Base-by-base conservation (phyloP, 805 yeast genomes). In the Metschnikowia drakensbergensis region DNA sequence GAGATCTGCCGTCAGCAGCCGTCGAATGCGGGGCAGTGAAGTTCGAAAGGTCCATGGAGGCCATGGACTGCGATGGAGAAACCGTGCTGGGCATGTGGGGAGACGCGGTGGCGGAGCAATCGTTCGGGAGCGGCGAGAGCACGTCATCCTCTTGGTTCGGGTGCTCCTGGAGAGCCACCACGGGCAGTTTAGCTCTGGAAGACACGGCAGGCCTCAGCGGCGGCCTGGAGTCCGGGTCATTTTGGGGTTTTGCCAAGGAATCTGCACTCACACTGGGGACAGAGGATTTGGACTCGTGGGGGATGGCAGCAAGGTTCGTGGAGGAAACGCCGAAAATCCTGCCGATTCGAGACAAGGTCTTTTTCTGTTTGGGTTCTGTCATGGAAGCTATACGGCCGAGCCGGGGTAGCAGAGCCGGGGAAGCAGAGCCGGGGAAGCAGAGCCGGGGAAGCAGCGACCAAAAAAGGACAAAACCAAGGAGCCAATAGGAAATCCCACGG, bases 271-370 rank as follows among this genome's bases (percentile, higher is more conserved):
- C 44, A 29, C 42, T 48, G 13, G 36, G 22, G 10, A 42, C 29
- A 4, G 48, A 13, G 3, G 50, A 9, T 35, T 52, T 52, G 29
- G 47, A 33, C 29, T 49, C 52, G 26, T 47, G 45, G 6, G 50
- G 43, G 27, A 42, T 35, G 37, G 40, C 53, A 7, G 55, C 26
- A 29, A 54, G 50, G 44, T 57, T 57, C 13, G 63, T 49, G 28
- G 57, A 52, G 54, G 59, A 60, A 22, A 58, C 60, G 22, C 65
- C 65, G 45, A 62, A 61, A 31, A 62, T 57, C 48, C 62, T 58
- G 23, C 65, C 65, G 29, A 61, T 51, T 47, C 60, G 56, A 43
- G 58, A 48, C 48, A 60, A 54, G 31, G 62, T 59, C 48, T 54
- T 57, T 43, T 59, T 61, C 39, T 58, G 54, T 46, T 60, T 59